Evolutionary conservation across 345 rosid species (phyloP).

Genomic region (Salix viminalis): DNA sequence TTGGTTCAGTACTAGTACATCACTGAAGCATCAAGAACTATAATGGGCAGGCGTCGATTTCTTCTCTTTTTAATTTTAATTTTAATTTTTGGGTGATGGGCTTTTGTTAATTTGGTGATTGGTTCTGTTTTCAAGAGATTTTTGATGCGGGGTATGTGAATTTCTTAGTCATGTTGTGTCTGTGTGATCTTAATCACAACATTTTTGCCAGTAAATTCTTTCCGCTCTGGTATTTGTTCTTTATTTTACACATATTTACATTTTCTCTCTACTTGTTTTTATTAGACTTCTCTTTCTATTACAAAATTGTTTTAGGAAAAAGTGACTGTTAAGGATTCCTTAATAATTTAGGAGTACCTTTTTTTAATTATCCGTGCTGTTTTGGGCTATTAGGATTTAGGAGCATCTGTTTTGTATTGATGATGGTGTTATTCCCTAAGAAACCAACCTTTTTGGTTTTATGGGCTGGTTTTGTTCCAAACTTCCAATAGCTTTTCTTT

Average conservation of each 20-base stretch:
- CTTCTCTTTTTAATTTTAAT: background rate
- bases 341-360: background rate
- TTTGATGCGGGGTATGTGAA: background rate
- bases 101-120: background rate
- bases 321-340: background rate
- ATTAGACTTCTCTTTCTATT: background rate
- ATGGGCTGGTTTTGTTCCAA: constrained; percentile 12
- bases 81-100: background rate
- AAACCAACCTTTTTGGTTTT: constrained; percentile 9
- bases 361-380: background rate
- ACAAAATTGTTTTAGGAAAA: background rate
- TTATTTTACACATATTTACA: background rate
- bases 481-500: background rate
- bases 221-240: constrained; percentile 19
- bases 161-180: constrained; percentile 12
- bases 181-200: constrained; percentile 9
- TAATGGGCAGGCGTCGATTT: constrained; percentile 47
- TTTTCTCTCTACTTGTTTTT: constrained; percentile 3
- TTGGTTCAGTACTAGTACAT: constrained; percentile 11
- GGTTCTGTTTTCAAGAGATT: too few species aligned
- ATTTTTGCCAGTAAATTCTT: background rate
- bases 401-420: constrained; percentile 5
- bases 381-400: background rate
- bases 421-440: too few species aligned
- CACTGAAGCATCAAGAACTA: constrained; percentile 19